These are phyloP conservation scores for Syzygium grande DNA, from an alignment of 345 rosid species.

Conservation along the genomic window DNA sequence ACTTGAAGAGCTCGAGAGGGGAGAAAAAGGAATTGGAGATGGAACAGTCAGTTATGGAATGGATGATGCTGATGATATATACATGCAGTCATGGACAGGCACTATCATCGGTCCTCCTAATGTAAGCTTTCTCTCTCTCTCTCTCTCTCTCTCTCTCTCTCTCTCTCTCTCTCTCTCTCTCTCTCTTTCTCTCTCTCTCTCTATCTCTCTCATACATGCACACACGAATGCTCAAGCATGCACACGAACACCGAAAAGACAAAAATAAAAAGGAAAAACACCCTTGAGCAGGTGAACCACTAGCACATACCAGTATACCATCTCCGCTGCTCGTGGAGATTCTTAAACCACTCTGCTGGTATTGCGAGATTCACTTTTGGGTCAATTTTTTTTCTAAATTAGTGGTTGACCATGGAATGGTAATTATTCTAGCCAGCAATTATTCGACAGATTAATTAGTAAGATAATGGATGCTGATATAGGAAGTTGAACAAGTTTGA, in stretches of 20 bases:
- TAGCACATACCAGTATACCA: not conserved
- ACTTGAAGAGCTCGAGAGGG: slow-evolving; percentile 79
- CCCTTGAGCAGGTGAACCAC: not conserved
- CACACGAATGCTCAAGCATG: not conserved
- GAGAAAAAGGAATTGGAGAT: slow-evolving; percentile 84
- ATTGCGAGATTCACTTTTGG: not conserved
- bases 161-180: not conserved
- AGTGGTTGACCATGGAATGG: not conserved
- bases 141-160: not conserved
- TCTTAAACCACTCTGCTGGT: not conserved
- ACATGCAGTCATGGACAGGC: slow-evolving; percentile 92
- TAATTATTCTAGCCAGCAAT: not conserved
- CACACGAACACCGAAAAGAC: not conserved
- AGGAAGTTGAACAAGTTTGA: not conserved
- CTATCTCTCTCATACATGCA: not conserved
- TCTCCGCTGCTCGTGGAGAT: not conserved
- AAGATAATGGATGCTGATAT: not conserved
- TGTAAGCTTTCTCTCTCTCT: slow-evolving; percentile 11
- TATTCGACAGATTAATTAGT: not conserved
- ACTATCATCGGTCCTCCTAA: slow-evolving; percentile 68
- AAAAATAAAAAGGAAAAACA: not conserved
- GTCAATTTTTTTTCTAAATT: not conserved
- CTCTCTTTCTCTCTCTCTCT: not conserved
- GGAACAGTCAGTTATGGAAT: slow-evolving; percentile 98
- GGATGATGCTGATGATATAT: slow-evolving; percentile 97